phyloP scores from a whole-genome alignment of 2,329 filamentous ascomycete genomes.

The Exophiala bonariae region DNA sequence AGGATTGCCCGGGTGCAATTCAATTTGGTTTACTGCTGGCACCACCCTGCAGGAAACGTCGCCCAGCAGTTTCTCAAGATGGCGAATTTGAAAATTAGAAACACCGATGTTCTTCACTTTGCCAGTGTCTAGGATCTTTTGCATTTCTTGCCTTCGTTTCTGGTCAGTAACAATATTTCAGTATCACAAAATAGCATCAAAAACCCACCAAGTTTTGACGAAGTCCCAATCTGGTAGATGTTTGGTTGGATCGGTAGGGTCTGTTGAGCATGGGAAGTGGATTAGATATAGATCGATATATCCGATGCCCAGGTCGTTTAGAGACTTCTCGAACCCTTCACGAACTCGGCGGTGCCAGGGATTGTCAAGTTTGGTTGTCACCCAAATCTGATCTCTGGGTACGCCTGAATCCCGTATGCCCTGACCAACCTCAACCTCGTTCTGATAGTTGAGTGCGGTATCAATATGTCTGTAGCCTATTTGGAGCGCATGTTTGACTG shows the following conservation, averaged over 20 bases:
- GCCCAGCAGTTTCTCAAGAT: constrained; percentile 41
- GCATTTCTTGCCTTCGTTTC: constrained; percentile 60
- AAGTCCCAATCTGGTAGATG: constrained; percentile 49
- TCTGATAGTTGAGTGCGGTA: constrained; percentile 58
- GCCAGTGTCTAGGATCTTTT: constrained; percentile 55
- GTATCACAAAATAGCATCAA: background rate
- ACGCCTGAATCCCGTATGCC: constrained; percentile 73
- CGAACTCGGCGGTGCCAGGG: constrained; percentile 32
- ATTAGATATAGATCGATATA: constrained; percentile 67
- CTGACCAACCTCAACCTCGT: constrained; percentile 79
- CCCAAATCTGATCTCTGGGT: constrained; percentile 77
- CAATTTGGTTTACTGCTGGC: constrained; percentile 32
- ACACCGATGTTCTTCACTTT: constrained; percentile 68
- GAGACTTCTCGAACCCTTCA: constrained; percentile 54
- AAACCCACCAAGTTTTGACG: constrained; percentile 22
- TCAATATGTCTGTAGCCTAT: constrained; percentile 56
- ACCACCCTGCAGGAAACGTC: constrained; percentile 33
- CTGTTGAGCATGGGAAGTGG: constrained; percentile 40
- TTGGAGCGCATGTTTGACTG: constrained; percentile 51
- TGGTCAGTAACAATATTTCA: background rate
- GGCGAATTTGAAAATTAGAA: constrained; percentile 61
- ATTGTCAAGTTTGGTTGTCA: constrained; percentile 84
- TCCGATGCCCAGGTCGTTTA: constrained; percentile 61
- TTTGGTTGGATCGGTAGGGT: constrained; percentile 16
- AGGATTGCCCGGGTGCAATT: constrained; percentile 29